Evolutionary conservation across 2,329 filamentous ascomycete genomes (phyloP), one percentile per base, ranked within the genome.

Genomic region (Fusarium sp.): DNA sequence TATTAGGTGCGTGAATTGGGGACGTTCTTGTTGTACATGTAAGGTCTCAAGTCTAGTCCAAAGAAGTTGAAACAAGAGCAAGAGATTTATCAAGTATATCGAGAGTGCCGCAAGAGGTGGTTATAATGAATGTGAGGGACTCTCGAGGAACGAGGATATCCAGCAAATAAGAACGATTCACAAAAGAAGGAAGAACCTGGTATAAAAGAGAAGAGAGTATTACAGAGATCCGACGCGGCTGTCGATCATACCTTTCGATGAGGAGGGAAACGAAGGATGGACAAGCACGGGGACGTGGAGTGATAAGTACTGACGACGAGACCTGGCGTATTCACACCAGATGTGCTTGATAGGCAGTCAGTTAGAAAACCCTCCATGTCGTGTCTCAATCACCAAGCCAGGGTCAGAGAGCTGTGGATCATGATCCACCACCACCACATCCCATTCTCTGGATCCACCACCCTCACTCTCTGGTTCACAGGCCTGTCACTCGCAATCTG

Each of bases 151-250:
- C 72, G 79, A 82, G 80, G 77, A 79, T 79, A 82, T 84, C 84
- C 85, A 81, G 84, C 81, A 82, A 81, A 79, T 79, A 78, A 77
- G 77, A 80, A 77, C 82, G 81, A 86, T 82, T 82, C 82, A 83
- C 79, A 82, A 85, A 85, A 83, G 82, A 85, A 85, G 83, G 81
- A 85, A 84, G 84, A 86, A 85, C 83, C 83, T 82, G 82, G 82
- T 83, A 85, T 84, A 81, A 83, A 84, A 83, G 82, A 82, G 81
- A 83, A 83, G 67, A 83, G 72, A 83, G 81, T 80, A 84, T 83
- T 82, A 85, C 81, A 82, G 81, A 81, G 81, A 82, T 83, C 82
- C 81, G 80, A 85, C 83, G 76, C 82, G 81, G 84, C 79, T 86
- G 84, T 83, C 84, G 84, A 87, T 87, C 84, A 83, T 85, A 82